Percentiles rank a stretch among this genome's conserved stretches.
These are phyloP conservation scores for Hibiscus trionum DNA, from an alignment of 345 rosid species.

Conservation along the genomic window DNA sequence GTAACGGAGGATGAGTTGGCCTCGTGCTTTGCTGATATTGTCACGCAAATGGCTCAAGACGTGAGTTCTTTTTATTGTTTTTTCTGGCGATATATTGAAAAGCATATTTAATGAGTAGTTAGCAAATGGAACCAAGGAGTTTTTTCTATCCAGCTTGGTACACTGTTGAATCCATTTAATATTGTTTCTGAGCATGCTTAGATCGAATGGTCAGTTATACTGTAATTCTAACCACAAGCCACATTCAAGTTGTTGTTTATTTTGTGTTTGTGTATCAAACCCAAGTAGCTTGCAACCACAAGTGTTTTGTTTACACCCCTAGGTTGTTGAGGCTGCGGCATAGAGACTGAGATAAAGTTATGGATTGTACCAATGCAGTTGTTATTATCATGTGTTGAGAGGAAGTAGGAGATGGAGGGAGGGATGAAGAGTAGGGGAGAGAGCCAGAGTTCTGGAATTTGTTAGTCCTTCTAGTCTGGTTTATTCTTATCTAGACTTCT, in stretches of 20 bases:
- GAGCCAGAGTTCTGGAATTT: background rate
- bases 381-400: background rate
- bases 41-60: constrained; percentile 91
- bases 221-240: background rate
- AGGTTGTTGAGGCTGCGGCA: background rate
- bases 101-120: background rate
- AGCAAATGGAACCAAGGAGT: background rate
- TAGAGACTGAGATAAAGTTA: background rate
- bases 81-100: background rate
- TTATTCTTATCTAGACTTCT: background rate
- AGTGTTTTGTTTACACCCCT: background rate
- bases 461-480: background rate
- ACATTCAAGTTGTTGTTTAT: background rate
- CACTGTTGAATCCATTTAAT: background rate
- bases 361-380: background rate
- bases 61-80: constrained; percentile 27
- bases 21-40: constrained; percentile 68
- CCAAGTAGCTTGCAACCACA: background rate
- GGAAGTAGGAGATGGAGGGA: background rate
- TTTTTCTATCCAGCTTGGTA: background rate
- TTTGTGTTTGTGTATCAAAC: background rate
- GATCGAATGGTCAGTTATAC: background rate
- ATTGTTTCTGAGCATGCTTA: background rate
- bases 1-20: constrained; percentile 49
- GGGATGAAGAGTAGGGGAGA: background rate